Conservation (phyloP, 768 basidiomycete genomes). For the Rhodotorula diobovata region DNA sequence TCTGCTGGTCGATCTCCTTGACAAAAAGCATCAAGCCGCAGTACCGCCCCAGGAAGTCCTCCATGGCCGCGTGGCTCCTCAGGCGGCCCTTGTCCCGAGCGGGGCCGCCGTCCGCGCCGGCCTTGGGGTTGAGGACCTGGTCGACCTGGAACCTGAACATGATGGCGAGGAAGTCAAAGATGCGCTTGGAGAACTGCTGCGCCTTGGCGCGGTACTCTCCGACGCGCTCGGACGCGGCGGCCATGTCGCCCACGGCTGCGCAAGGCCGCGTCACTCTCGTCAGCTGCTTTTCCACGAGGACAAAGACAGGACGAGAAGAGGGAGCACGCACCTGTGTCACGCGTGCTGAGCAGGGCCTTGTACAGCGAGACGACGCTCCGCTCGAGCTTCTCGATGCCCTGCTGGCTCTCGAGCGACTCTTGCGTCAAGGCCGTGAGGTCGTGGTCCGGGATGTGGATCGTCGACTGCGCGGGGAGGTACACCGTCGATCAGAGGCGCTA, state of each 20-base stretch:
- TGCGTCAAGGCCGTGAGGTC: constrained; percentile 73
- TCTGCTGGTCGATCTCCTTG: constrained; percentile 88
- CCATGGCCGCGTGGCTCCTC: constrained; percentile 62
- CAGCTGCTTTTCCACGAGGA: no score
- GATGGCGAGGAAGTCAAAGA: constrained; percentile 82
- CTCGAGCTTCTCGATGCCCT: constrained; percentile 73
- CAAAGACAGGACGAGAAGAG: not conserved
- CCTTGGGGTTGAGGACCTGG: constrained; percentile 48
- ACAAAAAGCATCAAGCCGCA: constrained; percentile 84
- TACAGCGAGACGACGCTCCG: constrained; percentile 81
- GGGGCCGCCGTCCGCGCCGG: not conserved
- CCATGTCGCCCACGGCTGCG: constrained; percentile 62
- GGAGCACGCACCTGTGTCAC: constrained; percentile 68
- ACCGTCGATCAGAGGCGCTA: not conserved
- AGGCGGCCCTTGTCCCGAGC: constrained; percentile 44
- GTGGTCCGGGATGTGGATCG: constrained; percentile 81
- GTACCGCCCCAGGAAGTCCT: constrained; percentile 79
- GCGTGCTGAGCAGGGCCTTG: constrained; percentile 83
- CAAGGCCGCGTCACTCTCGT: no score
- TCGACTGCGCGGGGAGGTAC: constrained; percentile 59
- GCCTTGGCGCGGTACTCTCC: constrained; percentile 88
- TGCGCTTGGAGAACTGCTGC: constrained; percentile 83
- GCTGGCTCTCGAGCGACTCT: constrained; percentile 76
- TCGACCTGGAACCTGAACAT: constrained; percentile 75
- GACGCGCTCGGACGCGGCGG: constrained; percentile 89